A percentile compares a stretch with the other conserved stretches of the same genome.
Conservation (phyloP, 768 basidiomycete species). For the Lanmaoa pseudosensibilis region DNA sequence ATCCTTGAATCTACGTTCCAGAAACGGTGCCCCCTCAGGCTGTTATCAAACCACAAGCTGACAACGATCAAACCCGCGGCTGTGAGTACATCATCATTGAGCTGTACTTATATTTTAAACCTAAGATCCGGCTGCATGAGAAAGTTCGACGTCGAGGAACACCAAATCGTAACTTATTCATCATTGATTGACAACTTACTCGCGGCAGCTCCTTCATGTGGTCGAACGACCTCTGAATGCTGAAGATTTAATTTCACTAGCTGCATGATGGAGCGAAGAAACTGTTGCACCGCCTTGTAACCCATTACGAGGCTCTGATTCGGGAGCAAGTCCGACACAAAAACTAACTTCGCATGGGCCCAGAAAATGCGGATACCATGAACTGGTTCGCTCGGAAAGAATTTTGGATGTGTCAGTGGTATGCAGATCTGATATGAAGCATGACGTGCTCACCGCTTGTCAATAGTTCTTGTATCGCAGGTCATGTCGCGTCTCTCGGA, state of each 20-base stretch:
- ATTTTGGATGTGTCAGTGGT: not conserved
- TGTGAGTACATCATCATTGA: not conserved
- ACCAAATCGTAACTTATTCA: not conserved
- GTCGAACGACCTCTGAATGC: not conserved
- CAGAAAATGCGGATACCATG: not conserved
- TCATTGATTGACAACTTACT: not conserved
- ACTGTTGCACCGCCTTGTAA: not conserved
- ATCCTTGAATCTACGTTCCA: not conserved
- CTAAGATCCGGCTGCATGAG: not conserved
- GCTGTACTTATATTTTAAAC: not conserved
- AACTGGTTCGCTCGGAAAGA: not conserved
- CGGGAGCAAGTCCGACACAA: not conserved
- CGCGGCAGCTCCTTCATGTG: not conserved
- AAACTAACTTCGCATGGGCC: not conserved
- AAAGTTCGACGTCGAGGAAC: not conserved
- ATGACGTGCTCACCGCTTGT: not conserved
- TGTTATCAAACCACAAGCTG: not conserved
- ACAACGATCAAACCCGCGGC: not conserved
- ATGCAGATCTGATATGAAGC: no score
- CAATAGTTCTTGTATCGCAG: not conserved
- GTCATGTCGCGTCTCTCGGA: not conserved
- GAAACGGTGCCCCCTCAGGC: not conserved
- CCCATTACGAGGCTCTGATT: not conserved
- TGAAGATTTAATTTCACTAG: not conserved
- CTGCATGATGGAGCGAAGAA: not conserved